A percentile compares a stretch with the other conserved stretches of the same genome.
Conservation (phyloP, 2,329 filamentous ascomycete species). For the Fusarium anthophilum region DNA sequence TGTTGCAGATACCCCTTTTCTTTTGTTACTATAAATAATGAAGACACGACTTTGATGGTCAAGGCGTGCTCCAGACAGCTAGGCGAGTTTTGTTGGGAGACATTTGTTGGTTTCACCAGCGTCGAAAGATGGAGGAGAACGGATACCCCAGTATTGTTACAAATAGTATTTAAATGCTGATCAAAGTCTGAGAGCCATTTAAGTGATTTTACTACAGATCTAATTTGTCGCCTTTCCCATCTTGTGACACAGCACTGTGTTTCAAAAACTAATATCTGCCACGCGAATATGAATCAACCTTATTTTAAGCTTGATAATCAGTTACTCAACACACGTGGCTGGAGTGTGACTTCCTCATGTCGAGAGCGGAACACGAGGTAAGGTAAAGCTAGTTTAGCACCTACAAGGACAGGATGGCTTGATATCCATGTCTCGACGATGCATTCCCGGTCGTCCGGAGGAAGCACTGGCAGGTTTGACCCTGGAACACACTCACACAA, state of each 20-base stretch:
- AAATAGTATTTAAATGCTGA: slow-evolving; percentile 4
- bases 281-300: not conserved
- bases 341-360: not conserved
- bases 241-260: not conserved
- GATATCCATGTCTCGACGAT: not conserved
- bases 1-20: slow-evolving; percentile 1
- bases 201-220: not conserved
- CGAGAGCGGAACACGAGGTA: not conserved
- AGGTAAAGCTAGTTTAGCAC: not conserved
- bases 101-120: slow-evolving; percentile 1
- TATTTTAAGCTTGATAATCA: not conserved
- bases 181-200: not conserved
- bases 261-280: not conserved
- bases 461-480: not conserved
- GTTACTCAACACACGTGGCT: not conserved
- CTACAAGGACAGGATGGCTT: not conserved
- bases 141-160: slow-evolving; percentile 31
- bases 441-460: slow-evolving; percentile 14
- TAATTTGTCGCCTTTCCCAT: not conserved
- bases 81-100: not conserved
- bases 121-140: not conserved
- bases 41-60: slow-evolving; percentile 19
- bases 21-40: slow-evolving; percentile 24
- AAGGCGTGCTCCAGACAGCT: slow-evolving; percentile 3
- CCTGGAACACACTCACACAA: not conserved